Evolutionary conservation across 768 basidiomycete species (phyloP).

Genomic region (Amylocystis lapponica): DNA sequence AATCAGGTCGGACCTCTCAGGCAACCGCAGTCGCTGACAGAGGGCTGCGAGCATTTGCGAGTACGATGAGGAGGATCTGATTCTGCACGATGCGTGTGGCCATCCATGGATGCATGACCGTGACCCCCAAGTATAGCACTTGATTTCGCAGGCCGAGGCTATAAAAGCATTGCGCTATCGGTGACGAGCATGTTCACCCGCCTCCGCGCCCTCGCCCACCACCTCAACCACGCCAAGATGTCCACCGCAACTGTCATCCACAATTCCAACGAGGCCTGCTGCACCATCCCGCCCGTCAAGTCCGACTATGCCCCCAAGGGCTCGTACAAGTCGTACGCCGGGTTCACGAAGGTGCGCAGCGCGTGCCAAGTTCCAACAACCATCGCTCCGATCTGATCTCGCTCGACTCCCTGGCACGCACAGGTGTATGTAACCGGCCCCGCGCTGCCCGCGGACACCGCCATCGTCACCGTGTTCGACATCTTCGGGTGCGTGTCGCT

Average conservation of each 20-base stretch:
- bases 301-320: conserved; percentile 51
- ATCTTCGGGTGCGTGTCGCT: conserved; percentile 47
- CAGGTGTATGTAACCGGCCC: conserved; percentile 48
- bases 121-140: too few relatives aligned
- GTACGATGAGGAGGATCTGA: too few relatives aligned
- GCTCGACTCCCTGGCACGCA: not conserved
- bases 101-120: too few relatives aligned
- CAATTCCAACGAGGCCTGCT: conserved; percentile 39
- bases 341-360: conserved; percentile 34
- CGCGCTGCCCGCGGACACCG: conserved; percentile 36
- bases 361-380: too few relatives aligned
- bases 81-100: too few relatives aligned
- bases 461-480: conserved; percentile 54
- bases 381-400: not conserved
- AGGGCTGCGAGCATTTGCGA: too few relatives aligned
- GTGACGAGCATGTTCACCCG: conserved; percentile 31
- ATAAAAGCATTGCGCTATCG: too few relatives aligned
- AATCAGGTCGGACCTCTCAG: too few relatives aligned
- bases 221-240: conserved; percentile 34
- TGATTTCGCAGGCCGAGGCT: too few relatives aligned
- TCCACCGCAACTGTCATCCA: conserved; percentile 25
- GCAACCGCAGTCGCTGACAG: too few relatives aligned
- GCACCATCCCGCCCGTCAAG: conserved; percentile 49
- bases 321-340: conserved; percentile 38
- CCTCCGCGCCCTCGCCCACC: conserved; percentile 35